Conservation (phyloP, 2,329 filamentous ascomycete species). For the Phaeosphaeriaceae sp. region DNA sequence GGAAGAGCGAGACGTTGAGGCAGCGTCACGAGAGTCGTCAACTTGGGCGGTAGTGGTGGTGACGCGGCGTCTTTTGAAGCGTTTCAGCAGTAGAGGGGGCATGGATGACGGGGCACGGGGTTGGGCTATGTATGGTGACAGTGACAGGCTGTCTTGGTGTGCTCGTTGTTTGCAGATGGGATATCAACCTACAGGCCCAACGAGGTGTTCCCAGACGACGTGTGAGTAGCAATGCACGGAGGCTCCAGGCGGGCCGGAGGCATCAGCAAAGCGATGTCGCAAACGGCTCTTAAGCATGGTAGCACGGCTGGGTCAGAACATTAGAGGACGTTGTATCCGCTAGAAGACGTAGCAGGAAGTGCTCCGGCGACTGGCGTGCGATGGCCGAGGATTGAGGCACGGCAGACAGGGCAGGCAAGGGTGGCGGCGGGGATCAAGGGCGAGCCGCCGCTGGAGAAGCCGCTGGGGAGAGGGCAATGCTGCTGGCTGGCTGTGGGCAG, state of each 20-base stretch:
- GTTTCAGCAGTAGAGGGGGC: slow-evolving; percentile 41
- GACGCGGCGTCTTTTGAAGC: slow-evolving; percentile 47
- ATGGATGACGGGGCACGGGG: slow-evolving; percentile 34
- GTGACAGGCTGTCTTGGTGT: slow-evolving; percentile 33
- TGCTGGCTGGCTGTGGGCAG: slow-evolving; percentile 14
- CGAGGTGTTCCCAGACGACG: slow-evolving; percentile 20
- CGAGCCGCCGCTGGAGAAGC: slow-evolving; percentile 12
- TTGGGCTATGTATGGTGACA: slow-evolving; percentile 32
- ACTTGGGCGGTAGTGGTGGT: slow-evolving; percentile 31
- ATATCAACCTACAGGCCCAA: slow-evolving; percentile 28
- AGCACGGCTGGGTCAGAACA: slow-evolving; percentile 45
- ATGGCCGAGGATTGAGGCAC: slow-evolving; percentile 34
- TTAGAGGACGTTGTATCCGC: slow-evolving; percentile 51
- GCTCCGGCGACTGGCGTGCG: slow-evolving; percentile 35
- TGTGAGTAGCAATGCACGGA: slow-evolving; percentile 40
- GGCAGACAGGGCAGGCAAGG: slow-evolving; percentile 40
- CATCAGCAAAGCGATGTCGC: slow-evolving; percentile 49
- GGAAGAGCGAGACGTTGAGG: slow-evolving; percentile 19
- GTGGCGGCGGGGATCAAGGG: slow-evolving; percentile 30
- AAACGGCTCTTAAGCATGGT: slow-evolving; percentile 49
- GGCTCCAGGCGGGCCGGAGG: slow-evolving; percentile 43
- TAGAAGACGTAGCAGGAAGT: slow-evolving; percentile 43
- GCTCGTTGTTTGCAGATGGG: slow-evolving; percentile 34
- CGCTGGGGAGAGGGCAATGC: slow-evolving; percentile 8
- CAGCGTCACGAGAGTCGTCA: slow-evolving; percentile 32